These are phyloP conservation scores for Volvox africanus DNA, from an alignment of 139 green algal species.

Conservation along the genomic window DNA sequence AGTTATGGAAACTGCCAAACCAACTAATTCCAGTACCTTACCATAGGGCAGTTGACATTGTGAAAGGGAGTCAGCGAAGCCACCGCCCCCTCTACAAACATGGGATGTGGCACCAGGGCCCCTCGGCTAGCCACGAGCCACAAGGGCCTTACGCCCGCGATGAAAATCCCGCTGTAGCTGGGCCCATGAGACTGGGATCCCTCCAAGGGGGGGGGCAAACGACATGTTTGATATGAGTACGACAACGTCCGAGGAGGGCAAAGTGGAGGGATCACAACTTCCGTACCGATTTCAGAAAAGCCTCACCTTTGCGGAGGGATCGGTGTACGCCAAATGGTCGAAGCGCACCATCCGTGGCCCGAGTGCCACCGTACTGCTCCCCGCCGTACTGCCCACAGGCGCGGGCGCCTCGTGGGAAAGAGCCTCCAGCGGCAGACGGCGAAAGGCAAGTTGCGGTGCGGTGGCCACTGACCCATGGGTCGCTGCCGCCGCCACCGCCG, in stretches of 20 bases:
- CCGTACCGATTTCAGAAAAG: no score
- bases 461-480: constrained; percentile 16
- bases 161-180: constrained; percentile 71
- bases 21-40: constrained; percentile 8
- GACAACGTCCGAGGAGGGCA: no score
- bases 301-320: constrained; percentile 22
- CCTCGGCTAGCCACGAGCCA: constrained; percentile 83
- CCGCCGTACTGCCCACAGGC: constrained; percentile 1
- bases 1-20: no score
- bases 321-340: constrained; percentile 45
- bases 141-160: constrained; percentile 71
- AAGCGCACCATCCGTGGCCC: constrained; percentile 58
- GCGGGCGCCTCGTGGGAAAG: constrained; percentile 43
- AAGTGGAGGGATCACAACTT: no score
- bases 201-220: not conserved
- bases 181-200: not conserved
- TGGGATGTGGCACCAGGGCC: constrained; percentile 71
- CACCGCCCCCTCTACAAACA: constrained; percentile 59
- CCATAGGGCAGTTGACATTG: constrained; percentile 87
- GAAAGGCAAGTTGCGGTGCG: constrained; percentile 52
- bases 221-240: no score
- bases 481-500: constrained; percentile 36
- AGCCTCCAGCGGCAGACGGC: constrained; percentile 57
- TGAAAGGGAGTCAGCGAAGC: constrained; percentile 88
- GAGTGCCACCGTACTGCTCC: not conserved